These are phyloP conservation scores for Pascua sp. DNA, from an alignment of 1,284 basidiomycete species.

Conservation along the genomic window DNA sequence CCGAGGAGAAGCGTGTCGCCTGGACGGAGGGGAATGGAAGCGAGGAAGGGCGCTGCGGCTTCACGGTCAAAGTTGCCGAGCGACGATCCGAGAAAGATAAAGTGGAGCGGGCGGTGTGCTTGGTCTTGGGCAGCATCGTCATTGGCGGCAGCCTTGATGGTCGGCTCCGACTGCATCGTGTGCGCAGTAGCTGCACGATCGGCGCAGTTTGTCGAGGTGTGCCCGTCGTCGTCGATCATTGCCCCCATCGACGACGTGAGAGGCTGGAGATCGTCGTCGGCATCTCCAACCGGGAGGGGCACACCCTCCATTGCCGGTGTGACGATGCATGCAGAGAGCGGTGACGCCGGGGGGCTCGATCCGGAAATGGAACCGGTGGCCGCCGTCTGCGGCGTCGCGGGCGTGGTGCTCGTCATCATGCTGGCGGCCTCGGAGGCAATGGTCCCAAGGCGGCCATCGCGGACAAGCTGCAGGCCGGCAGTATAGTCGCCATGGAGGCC, in stretches of 20 bases:
- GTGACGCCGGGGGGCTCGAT: constrained; percentile 7
- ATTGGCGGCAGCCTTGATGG: not conserved
- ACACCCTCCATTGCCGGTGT: constrained; percentile 23
- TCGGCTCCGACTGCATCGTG: not conserved
- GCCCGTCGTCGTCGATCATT: not conserved
- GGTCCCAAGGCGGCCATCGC: constrained; percentile 47
- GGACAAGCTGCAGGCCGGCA: constrained; percentile 61
- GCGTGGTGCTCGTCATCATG: constrained; percentile 13
- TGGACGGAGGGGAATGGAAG: constrained; percentile 67
- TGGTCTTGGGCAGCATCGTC: not conserved
- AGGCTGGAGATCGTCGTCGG: constrained; percentile 7
- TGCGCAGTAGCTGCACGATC: too few species aligned
- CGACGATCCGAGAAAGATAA: constrained; percentile 92
- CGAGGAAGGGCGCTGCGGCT: constrained; percentile 71
- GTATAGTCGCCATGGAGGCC: constrained; percentile 90
- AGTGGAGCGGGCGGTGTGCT: constrained; percentile 59
- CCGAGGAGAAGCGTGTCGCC: constrained; percentile 64
- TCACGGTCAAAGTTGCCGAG: constrained; percentile 85
- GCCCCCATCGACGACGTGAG: not conserved
- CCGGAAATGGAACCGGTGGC: not conserved
- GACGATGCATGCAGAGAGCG: constrained; percentile 17
- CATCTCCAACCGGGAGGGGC: constrained; percentile 18
- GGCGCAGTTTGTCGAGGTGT: not conserved
- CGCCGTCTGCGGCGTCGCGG: constrained; percentile 3
- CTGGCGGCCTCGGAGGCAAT: not conserved